Evolutionary conservation across 208 protist genomes (phyloP).

Genomic region (Wallacemonas sp.): DNA sequence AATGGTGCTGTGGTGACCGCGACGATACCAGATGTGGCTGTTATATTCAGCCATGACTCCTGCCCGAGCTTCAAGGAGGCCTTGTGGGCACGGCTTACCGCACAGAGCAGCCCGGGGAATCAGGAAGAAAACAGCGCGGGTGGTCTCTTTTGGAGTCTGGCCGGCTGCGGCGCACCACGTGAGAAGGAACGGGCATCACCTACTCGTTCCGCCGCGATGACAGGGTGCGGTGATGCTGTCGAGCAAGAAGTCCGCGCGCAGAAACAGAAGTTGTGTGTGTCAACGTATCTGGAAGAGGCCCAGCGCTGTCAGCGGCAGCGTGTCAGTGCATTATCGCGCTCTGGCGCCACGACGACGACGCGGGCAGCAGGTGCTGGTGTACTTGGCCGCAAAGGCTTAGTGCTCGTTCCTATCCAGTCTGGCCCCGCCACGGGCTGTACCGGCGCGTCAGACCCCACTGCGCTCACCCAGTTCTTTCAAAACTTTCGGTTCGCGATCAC

Average conservation of each 20-base stretch:
- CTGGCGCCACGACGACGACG: not conserved
- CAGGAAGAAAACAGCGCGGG: conserved; percentile 11
- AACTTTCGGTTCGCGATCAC: conserved; percentile 53
- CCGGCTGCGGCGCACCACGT: not conserved
- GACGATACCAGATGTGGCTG: conserved; percentile 60
- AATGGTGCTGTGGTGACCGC: conserved; percentile 64
- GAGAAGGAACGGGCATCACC: too few relatives aligned
- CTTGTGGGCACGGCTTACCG: not conserved
- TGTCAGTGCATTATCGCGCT: not conserved
- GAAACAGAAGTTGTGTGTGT: not conserved
- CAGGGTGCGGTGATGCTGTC: too few relatives aligned
- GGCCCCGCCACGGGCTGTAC: not conserved
- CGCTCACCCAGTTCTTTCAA: not conserved
- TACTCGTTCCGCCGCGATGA: too few relatives aligned
- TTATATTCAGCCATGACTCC: conserved; percentile 59
- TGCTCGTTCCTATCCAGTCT: conserved; percentile 38
- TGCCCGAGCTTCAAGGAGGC: not conserved
- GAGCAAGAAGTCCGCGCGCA: not conserved
- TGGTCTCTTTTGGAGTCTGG: conserved; percentile 2
- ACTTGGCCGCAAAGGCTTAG: conserved; percentile 37
- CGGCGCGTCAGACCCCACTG: not conserved
- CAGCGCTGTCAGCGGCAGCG: conserved; percentile 20
- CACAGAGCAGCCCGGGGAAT: too few relatives aligned
- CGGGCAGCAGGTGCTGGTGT: conserved; percentile 7
- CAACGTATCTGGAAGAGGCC: conserved; percentile 5